Conservation (phyloP, 306 rosid genomes). For the Datisca glomerata region DNA sequence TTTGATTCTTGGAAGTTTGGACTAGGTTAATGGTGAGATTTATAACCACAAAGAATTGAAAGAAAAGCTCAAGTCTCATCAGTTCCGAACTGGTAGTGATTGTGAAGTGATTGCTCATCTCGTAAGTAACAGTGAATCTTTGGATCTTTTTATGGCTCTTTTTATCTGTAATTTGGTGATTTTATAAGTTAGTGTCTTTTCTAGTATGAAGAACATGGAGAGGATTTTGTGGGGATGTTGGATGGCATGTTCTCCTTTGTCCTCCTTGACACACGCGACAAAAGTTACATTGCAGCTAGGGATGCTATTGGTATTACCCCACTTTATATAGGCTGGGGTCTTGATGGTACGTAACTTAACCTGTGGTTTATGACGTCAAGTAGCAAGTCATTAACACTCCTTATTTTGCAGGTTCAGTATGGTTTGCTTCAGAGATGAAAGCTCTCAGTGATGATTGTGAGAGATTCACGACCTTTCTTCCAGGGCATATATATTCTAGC, state of each 20-base stretch:
- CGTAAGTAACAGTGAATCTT: conserved; percentile 40
- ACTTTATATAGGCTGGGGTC: conserved; percentile 97
- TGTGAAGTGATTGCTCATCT: conserved; percentile 99
- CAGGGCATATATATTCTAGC: conserved; percentile 96
- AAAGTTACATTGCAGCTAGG: conserved; percentile 81
- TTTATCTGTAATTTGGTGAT: background rate
- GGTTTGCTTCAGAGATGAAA: conserved; percentile 99
- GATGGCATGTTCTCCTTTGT: conserved; percentile 95
- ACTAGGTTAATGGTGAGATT: conserved; percentile 93
- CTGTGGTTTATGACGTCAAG: too few species aligned
- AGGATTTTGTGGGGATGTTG: conserved; percentile 81
- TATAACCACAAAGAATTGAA: conserved; percentile 78
- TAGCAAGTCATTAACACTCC: too few species aligned
- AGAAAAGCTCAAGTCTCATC: conserved; percentile 52
- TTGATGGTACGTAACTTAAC: conserved; percentile 59
- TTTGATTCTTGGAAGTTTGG: conserved; percentile 18
- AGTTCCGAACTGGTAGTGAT: conserved; percentile 84
- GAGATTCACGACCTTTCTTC: conserved; percentile 76
- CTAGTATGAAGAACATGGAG: conserved; percentile 94
- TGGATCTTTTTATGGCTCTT: conserved; percentile 1
- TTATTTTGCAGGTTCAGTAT: conserved; percentile 66
- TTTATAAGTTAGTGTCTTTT: conserved; percentile 12
- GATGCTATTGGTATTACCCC: conserved; percentile 91
- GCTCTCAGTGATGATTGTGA: conserved; percentile 96
- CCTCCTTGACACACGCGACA: conserved; percentile 78